Evolutionary conservation across 805 yeast species (phyloP).

Genomic region (Saccharomycopsis javanensis): DNA sequence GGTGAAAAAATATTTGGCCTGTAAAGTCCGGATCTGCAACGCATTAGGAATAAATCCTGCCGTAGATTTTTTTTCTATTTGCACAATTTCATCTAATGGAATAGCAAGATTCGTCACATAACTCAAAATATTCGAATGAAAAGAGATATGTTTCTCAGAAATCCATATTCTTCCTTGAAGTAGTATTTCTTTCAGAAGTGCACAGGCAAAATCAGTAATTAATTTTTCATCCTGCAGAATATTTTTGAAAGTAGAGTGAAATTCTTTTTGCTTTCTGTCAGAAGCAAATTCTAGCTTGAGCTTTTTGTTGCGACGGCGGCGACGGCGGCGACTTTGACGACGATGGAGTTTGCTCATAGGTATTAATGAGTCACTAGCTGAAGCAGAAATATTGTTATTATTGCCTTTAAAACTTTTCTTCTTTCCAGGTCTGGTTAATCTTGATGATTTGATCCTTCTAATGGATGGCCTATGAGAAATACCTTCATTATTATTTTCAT

Average conservation of each 20-base stretch:
- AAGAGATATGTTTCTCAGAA: slow-evolving; percentile 45
- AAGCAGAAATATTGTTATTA: neutral
- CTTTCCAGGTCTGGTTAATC: neutral
- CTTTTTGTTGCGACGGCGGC: neutral
- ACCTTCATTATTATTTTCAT: neutral
- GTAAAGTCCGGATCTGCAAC: slow-evolving; percentile 51
- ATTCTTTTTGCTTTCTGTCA: slow-evolving; percentile 47
- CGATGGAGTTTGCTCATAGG: neutral
- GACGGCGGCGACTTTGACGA: neutral
- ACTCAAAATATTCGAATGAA: slow-evolving; percentile 60
- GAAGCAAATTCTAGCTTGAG: slow-evolving; percentile 28
- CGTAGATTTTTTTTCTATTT: slow-evolving; percentile 54
- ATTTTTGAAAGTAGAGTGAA: slow-evolving; percentile 49
- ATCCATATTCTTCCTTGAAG: slow-evolving; percentile 59
- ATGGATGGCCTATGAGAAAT: neutral
- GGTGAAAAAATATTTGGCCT: slow-evolving; percentile 54
- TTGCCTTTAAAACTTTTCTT: neutral
- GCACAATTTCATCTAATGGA: slow-evolving; percentile 52
- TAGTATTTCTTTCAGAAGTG: slow-evolving; percentile 53
- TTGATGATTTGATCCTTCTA: neutral
- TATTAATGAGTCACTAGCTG: neutral
- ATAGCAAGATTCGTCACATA: slow-evolving; percentile 51
- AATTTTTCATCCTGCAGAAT: slow-evolving; percentile 42
- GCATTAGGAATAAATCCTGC: slow-evolving; percentile 66
- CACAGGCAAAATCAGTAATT: slow-evolving; percentile 57